These are phyloP conservation scores for Oropetium thomaeum DNA, from an alignment of 176 grass and related monocot genomes.

Conservation along the genomic window DNA sequence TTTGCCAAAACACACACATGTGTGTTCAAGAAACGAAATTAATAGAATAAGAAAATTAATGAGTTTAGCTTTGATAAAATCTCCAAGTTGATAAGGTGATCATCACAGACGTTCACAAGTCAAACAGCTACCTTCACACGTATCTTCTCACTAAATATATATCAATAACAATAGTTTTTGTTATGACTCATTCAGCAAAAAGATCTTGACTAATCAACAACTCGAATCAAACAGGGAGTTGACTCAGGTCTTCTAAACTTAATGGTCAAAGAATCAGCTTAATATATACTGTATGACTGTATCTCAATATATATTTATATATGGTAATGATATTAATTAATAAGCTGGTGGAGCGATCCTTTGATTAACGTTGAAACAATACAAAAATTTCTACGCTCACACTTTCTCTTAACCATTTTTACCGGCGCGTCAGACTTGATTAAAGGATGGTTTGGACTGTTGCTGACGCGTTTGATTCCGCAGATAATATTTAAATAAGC, in stretches of 20 bases:
- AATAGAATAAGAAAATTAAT: not conserved
- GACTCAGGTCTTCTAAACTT: slow-evolving; percentile 1
- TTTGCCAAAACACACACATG: not conserved
- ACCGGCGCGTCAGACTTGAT: not conserved
- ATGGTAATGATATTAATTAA: not conserved
- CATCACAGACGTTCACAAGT: not conserved
- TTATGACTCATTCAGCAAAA: slow-evolving; percentile 22
- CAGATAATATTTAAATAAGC: slow-evolving; percentile 3
- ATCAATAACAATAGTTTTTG: not conserved
- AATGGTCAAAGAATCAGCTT: slow-evolving; percentile 10
- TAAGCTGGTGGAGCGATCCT: slow-evolving; percentile 4
- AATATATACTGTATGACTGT: too few relatives aligned
- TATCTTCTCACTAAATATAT: not conserved
- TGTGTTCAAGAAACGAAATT: not conserved
- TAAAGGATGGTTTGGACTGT: not conserved
- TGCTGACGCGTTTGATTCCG: slow-evolving; percentile 32
- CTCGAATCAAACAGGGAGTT: slow-evolving; percentile 19
- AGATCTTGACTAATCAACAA: not conserved
- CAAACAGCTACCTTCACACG: slow-evolving; percentile 12
- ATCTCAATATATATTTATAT: too few relatives aligned
- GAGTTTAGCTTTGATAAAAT: not conserved
- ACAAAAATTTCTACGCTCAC: not conserved
- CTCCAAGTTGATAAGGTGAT: not conserved
- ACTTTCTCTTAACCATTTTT: not conserved
- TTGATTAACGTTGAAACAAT: slow-evolving; percentile 34